Conservation (phyloP, 176 grass and related monocot genomes). For the Phoenix dactylifera region DNA sequence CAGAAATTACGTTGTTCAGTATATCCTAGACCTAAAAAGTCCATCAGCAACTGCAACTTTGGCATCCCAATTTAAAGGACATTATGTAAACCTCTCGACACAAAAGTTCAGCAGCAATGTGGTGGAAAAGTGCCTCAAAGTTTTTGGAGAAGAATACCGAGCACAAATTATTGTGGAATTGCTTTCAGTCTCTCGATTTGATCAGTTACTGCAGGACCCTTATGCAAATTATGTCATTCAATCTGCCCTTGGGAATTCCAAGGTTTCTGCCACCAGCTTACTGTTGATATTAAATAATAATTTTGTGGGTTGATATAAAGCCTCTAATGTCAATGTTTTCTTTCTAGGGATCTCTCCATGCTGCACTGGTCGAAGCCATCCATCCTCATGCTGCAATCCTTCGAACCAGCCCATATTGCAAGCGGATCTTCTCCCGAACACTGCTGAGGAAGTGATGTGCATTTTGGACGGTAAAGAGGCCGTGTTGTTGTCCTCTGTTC, state of each 20-base stretch:
- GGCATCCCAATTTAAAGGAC: constrained; percentile 13
- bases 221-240: constrained; percentile 52
- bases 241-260: constrained; percentile 25
- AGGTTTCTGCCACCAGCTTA: not conserved
- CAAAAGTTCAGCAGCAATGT: constrained; percentile 50
- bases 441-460: too few relatives aligned
- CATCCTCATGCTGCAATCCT: too few relatives aligned
- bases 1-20: constrained; percentile 51
- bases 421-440: too few relatives aligned
- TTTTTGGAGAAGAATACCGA: constrained; percentile 7
- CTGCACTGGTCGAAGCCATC: too few relatives aligned
- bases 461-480: too few relatives aligned
- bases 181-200: constrained; percentile 18
- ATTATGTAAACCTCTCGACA: constrained; percentile 30
- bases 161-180: constrained; percentile 26
- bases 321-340: too few relatives aligned
- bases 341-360: too few relatives aligned
- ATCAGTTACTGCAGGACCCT: constrained; percentile 30
- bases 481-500: too few relatives aligned
- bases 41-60: constrained; percentile 11
- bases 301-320: too few relatives aligned
- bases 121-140: constrained; percentile 39
- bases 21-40: constrained; percentile 18
- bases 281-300: too few relatives aligned
- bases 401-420: too few relatives aligned